Evolutionary conservation across 139 green algal genomes (phyloP), one percentile per base, ranked within the genome.

Genomic region (Mychonastes homosphaera): DNA sequence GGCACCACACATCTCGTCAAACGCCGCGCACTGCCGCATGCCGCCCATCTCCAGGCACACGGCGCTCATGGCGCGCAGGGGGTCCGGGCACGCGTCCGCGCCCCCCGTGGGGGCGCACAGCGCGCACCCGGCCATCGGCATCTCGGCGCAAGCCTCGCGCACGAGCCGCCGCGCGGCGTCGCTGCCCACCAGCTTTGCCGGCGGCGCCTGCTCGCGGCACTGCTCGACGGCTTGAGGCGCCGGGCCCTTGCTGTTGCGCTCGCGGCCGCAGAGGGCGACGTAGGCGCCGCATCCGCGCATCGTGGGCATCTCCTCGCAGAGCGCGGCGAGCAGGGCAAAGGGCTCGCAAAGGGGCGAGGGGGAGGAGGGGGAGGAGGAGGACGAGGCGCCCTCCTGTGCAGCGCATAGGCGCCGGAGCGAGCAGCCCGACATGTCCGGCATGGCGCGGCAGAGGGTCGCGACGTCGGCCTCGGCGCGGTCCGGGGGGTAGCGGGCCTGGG

Each of bases 281-380:
- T 76, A 79, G 49, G 23, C 15, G 27, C 53, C 45, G 53, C 71
- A 79, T 36, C 62, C 67, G 16, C 12, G 24, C 71, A 79, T 79
- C 28, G 53, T 49, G 6, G 47, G 47, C 69, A 76, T 76, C 62
- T 79, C 71, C 41, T 36, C n/a, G 48, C 71, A 79, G 15, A 75
- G 57, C 8, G 67, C 65, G 15, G 67, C 67, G 49, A 79, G 63
- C 29, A 79, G 38, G 43, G 41, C 49, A 34, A 79, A 78, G 15
- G 71, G 71, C 9, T 9, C 19, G 53, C 71, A 78, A n/a, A n/a
- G n/a, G n/a, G n/a, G n/a, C n/a, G n/a, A n/a, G n/a, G n/a, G n/a
- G n/a, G n/a, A n/a, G n/a, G n/a, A n/a, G n/a, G n/a, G n/a, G n/a
- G n/a, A n/a, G n/a, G n/a, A n/a, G n/a, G n/a, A n/a, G n/a, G n/a